Base-by-base conservation (phyloP, 495 filamentous ascomycete genomes). In the Thermothielavioides terrestris region DNA sequence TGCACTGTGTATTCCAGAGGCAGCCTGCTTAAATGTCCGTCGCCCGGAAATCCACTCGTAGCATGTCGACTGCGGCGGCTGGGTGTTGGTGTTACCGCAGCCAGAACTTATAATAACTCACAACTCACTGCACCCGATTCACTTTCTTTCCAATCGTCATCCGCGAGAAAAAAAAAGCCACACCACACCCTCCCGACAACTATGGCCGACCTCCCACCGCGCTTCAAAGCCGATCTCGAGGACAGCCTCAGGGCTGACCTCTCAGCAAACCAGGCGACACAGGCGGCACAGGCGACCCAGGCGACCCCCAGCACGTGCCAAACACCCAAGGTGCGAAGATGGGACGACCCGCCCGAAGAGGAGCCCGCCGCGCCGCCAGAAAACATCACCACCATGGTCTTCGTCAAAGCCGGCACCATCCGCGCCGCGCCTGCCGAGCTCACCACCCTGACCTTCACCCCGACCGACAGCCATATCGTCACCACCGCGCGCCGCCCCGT, bases 261-360 rank as follows among this genome's bases (percentile, higher is more conserved):
- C 6, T 22, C 32, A 6, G 9, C 15, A 17, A 31, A n/a, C 14
- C 43, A 27, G 12, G n/a, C 42, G 21, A 15, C 22, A 5, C 15
- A 17, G 32, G n/a, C 31, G 14, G 17, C 21, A 3, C 4, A 21
- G 0, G 44, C 31, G 17, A 4, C 34, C 12, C 21, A 58, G 52
- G 37, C 42, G 12, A 38, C 9, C 37, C 52, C 38, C 43, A 21
- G 15, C 31, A 25, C 30, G 1, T 11, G 11, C 23, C 28, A n/a
- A n/a, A n/a, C n/a, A n/a, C n/a, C n/a, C n/a, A n/a, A n/a, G n/a
- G n/a, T 17, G 10, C 49, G 59, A 18, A 39, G 51, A 44, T 62
- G 59, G 59, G 59, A 62, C 49, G 59, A 62, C 45, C 59, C 59
- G 7, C 59, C 59, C 6, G 53, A 54, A 15, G 50, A 54, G 5